Evolutionary conservation across 805 yeast species (phyloP).

Genomic region (Blastobotrys attinorum): DNA sequence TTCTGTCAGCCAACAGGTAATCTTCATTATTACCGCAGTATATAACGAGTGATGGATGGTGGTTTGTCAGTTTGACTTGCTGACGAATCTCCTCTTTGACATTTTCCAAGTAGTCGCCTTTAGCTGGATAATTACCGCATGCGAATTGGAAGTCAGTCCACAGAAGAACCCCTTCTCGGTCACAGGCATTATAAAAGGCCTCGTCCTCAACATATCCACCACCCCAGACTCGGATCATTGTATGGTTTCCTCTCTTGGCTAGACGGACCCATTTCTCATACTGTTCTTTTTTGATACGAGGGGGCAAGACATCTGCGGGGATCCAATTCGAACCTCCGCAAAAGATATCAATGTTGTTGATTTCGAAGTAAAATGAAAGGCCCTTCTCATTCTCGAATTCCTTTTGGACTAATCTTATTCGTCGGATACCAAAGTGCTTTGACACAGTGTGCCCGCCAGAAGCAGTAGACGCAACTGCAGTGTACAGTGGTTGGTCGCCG

Average conservation of each 20-base stretch:
- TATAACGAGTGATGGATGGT: constrained; percentile 30
- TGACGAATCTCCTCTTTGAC: constrained; percentile 34
- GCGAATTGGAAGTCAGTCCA: constrained; percentile 53
- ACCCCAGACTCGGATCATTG: constrained; percentile 41
- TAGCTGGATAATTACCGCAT: constrained; percentile 44
- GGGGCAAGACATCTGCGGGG: constrained; percentile 35
- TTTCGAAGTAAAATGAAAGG: constrained; percentile 32
- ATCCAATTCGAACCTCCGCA: constrained; percentile 40
- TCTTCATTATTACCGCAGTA: constrained; percentile 36
- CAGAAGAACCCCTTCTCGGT: constrained; percentile 35
- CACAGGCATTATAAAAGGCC: constrained; percentile 35
- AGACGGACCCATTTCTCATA: constrained; percentile 31
- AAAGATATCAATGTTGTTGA: constrained; percentile 34
- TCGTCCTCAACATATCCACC: constrained; percentile 40
- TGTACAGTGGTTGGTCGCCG: constrained; percentile 33
- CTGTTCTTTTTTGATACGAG: constrained; percentile 27
- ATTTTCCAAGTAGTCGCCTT: constrained; percentile 27
- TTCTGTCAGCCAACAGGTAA: constrained; percentile 36
- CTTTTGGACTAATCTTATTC: constrained; percentile 36
- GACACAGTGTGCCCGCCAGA: background rate
- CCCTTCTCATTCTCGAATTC: constrained; percentile 22
- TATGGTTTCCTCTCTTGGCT: constrained; percentile 34
- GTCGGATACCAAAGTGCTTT: constrained; percentile 33
- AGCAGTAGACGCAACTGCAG: constrained; percentile 10
- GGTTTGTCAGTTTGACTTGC: constrained; percentile 35